Percentiles rank a stretch among this genome's conserved stretches.
phyloP scores from a whole-genome alignment of 495 filamentous ascomycete genomes.

The Lindgomyces ingoldianus region DNA sequence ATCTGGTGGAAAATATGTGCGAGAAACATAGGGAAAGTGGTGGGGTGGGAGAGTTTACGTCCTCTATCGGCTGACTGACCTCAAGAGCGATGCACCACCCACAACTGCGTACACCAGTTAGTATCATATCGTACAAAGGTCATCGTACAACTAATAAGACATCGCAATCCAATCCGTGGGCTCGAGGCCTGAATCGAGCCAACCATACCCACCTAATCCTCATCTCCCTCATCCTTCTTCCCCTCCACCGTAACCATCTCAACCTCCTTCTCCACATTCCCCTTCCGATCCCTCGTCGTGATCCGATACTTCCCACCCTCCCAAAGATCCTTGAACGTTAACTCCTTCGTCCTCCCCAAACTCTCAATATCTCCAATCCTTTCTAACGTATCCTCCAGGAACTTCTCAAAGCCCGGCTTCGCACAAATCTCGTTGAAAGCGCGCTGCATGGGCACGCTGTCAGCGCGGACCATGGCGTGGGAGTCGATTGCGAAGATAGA shows the following conservation, averaged over 20 bases:
- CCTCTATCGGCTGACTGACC: no score
- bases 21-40: no score
- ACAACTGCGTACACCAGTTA: no score
- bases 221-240: slow-evolving; percentile 30
- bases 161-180: no score
- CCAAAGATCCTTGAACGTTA: slow-evolving; percentile 84
- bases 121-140: no score
- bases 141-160: no score
- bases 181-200: no score
- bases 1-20: no score
- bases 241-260: slow-evolving; percentile 42
- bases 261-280: slow-evolving; percentile 42
- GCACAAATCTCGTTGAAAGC: slow-evolving; percentile 82
- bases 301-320: slow-evolving; percentile 79
- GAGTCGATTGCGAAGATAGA: slow-evolving; percentile 96
- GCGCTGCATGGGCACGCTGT: slow-evolving; percentile 87
- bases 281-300: slow-evolving; percentile 55
- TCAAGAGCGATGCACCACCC: no score
- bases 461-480: slow-evolving; percentile 79
- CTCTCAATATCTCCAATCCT: slow-evolving; percentile 89
- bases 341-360: slow-evolving; percentile 84
- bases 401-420: slow-evolving; percentile 72
- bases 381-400: slow-evolving; percentile 77
- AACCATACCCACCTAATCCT: neutral
- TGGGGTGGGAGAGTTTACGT: no score